Evolutionary conservation across 1,139 yeast species (phyloP), one percentile per base, ranked within the genome.

Genomic region (Entelexis sorbosivorans): DNA sequence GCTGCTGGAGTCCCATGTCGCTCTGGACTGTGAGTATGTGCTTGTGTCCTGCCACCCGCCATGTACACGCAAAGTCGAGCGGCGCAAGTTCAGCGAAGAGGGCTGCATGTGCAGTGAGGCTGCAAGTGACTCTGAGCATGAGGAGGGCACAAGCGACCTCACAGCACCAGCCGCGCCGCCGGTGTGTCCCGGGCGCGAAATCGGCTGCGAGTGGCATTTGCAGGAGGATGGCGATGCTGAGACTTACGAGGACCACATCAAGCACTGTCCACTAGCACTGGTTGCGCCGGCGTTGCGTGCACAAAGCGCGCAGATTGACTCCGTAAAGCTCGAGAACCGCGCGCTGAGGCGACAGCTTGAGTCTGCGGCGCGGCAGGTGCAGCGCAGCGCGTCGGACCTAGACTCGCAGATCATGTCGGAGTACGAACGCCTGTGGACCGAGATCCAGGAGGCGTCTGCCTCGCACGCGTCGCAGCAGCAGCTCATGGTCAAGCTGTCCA

Each of bases 1-100:
- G 83, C 74, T 76, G 51, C 60, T 80, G 7, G 74, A 73, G 45
- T 72, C 69, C 44, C 88, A 81, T 64, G 67, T 78, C 2, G 47
- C 66, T 8, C 63, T 64, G 2, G 76, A 72, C 26, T 81, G 88
- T 63, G 73, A 65, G 8, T 73, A 64, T 58, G 78, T 81, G 0
- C 73, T 76, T 3, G 77, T 80, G 0, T 54, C 54, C 38, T 81
- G 72, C 58, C 62, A 63, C 1, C 60, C 57, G n/a, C 49, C 55
- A 8, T 59, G 65, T 51, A 48, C 46, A 14, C 47, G 56, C 44
- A 47, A 54, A 16, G 58, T 62, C 3, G 58, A 61, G 52, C 58
- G 65, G 28, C 54, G 61, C n/a, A 19, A 5, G 7, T 43, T 34
- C 38, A 29, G 24, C 20, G 28, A 34, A 1, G 34, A 44, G 3